Evolutionary conservation across 108 stramenopile genomes (phyloP).

Genomic region (Cylindrotheca fusiformis): DNA sequence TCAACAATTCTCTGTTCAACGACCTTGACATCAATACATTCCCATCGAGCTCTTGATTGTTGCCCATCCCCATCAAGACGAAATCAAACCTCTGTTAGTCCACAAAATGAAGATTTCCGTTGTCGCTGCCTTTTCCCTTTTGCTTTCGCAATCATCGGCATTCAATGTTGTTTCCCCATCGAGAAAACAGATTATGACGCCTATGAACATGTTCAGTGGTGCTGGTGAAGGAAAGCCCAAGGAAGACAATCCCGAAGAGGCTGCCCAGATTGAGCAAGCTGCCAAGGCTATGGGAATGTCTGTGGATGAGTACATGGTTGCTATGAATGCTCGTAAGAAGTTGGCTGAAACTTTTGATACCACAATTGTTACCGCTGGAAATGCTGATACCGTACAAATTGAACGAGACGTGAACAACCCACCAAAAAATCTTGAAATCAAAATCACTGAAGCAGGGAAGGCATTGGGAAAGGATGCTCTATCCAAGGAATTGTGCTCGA

Average conservation of each 20-base stretch:
- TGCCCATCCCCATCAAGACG: no score
- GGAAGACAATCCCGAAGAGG: conserved; percentile 75
- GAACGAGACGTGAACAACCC: conserved; percentile 78
- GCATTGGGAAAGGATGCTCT: conserved; percentile 58
- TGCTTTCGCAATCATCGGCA: conserved; percentile 13
- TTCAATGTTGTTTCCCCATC: conserved; percentile 3
- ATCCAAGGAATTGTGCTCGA: conserved; percentile 51
- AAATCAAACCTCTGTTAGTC: no score
- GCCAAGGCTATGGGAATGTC: conserved; percentile 86
- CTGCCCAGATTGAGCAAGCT: conserved; percentile 56
- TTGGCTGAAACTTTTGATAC: conserved; percentile 52
- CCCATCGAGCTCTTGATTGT: no score
- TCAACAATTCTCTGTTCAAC: no score
- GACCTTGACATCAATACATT: no score
- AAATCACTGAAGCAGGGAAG: conserved; percentile 74
- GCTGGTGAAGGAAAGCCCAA: conserved; percentile 52
- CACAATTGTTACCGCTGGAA: conserved; percentile 53
- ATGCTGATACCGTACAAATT: conserved; percentile 45
- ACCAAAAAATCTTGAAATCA: conserved; percentile 64
- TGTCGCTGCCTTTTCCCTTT: conserved; percentile 2
- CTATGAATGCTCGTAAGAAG: conserved; percentile 57
- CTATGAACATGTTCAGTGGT: conserved; percentile 70
- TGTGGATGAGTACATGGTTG: conserved; percentile 77
- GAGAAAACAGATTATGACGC: conserved; percentile 1
- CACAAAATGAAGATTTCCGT: conserved; percentile 26